phyloP scores from a whole-genome alignment of 768 basidiomycete species.

The Auricularia auricula-judae region DNA sequence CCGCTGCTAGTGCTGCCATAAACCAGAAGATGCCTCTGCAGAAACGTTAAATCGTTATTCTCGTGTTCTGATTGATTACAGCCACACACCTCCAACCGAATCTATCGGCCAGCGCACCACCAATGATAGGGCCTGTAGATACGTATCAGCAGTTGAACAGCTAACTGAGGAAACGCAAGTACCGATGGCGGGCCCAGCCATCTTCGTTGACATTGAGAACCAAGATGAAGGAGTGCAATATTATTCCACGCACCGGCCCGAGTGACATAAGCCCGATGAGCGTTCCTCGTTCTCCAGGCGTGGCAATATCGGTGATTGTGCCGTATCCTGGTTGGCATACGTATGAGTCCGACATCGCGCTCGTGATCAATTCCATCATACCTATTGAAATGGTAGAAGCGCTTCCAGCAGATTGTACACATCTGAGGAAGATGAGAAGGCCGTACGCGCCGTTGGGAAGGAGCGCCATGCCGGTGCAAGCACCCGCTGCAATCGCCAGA shows the following conservation, averaged over 20 bases:
- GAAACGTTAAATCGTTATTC: not conserved
- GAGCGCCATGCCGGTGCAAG: constrained; percentile 53
- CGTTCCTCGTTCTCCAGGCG: constrained; percentile 59
- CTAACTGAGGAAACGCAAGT: constrained; percentile 18
- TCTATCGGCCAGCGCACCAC: constrained; percentile 37
- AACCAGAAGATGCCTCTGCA: constrained; percentile 55
- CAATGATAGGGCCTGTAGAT: constrained; percentile 39
- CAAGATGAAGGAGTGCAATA: not conserved
- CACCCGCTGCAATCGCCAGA: constrained; percentile 46
- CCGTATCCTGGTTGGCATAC: constrained; percentile 32
- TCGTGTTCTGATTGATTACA: not conserved
- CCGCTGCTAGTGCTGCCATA: constrained; percentile 35
- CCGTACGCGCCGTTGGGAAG: constrained; percentile 55
- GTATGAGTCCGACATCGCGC: not conserved
- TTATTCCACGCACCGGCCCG: constrained; percentile 39
- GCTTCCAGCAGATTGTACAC: constrained; percentile 68
- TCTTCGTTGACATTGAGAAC: not conserved
- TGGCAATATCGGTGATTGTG: constrained; percentile 68
- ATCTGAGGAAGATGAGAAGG: constrained; percentile 70
- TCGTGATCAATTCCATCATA: not conserved
- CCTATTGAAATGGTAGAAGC: constrained; percentile 58
- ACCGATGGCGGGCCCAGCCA: not conserved
- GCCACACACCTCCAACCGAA: constrained; percentile 53
- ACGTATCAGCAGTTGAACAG: not conserved
- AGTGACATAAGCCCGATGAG: constrained; percentile 59